Evolutionary conservation across 176 grass and related monocot species (phyloP).

Genomic region (Hyparrhenia diplandra): DNA sequence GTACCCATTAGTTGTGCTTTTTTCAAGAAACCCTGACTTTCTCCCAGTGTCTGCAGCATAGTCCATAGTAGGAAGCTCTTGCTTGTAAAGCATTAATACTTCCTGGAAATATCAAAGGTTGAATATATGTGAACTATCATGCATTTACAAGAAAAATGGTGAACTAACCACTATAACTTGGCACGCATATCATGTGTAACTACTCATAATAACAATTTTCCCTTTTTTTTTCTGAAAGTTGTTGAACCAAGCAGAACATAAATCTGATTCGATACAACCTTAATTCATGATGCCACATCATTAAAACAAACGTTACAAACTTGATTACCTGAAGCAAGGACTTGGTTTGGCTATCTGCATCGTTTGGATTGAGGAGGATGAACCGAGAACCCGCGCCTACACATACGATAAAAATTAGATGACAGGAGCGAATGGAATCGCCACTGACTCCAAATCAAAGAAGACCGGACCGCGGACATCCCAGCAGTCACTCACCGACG

Average conservation of each 20-base stretch:
- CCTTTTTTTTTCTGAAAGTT: not conserved
- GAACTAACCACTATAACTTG: not conserved
- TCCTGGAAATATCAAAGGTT: constrained; percentile 47
- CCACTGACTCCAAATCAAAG: not conserved
- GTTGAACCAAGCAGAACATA: not conserved
- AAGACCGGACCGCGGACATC: not conserved
- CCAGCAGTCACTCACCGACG: constrained; percentile 22
- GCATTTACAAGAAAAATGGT: not conserved
- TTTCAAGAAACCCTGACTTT: constrained; percentile 75
- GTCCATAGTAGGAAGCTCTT: constrained; percentile 84
- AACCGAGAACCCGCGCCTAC: constrained; percentile 30
- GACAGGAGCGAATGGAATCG: not conserved
- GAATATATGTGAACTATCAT: not conserved
- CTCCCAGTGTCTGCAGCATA: constrained; percentile 79
- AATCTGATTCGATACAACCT: not conserved
- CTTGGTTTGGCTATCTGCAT: constrained; percentile 47
- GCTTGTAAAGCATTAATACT: constrained; percentile 64
- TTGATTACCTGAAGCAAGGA: constrained; percentile 61
- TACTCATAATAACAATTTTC: not conserved
- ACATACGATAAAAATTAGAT: not conserved
- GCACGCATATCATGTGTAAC: not conserved
- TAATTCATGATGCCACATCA: not conserved
- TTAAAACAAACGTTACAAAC: not conserved
- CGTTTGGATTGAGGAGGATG: constrained; percentile 57
- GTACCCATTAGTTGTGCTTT: constrained; percentile 62